phyloP scores from a whole-genome alignment of 345 rosid species.

The Balakata baccata region DNA sequence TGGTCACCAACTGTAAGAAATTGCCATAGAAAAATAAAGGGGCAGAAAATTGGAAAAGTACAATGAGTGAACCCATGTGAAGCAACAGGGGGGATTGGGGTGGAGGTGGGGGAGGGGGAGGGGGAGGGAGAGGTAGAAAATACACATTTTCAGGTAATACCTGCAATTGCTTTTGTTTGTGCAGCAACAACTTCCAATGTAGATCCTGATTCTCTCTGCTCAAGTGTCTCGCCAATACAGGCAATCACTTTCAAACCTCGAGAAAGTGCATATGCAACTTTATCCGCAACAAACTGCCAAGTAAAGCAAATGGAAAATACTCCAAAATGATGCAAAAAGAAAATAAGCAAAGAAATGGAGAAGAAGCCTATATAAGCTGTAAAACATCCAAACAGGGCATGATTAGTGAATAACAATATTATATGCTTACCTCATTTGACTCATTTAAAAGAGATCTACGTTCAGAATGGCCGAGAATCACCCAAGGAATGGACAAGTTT shows the following conservation, averaged over 20 bases:
- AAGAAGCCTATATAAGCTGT: background rate
- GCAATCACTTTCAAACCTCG: constrained; percentile 70
- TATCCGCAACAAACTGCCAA: constrained; percentile 65
- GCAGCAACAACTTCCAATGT: constrained; percentile 65
- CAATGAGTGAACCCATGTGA: background rate
- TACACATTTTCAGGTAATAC: constrained; percentile 27
- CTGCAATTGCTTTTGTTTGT: constrained; percentile 71
- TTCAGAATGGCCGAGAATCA: constrained; percentile 72
- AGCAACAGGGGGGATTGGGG: background rate
- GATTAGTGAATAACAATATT: background rate
- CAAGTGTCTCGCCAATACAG: constrained; percentile 72
- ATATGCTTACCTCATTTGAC: constrained; percentile 44
- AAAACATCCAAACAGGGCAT: background rate
- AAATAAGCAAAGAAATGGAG: background rate
- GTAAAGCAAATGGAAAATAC: background rate
- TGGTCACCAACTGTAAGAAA: background rate
- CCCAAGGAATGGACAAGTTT: constrained; percentile 60
- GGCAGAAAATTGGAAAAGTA: background rate
- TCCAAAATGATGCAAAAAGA: background rate
- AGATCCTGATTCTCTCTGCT: constrained; percentile 72
- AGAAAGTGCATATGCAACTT: constrained; percentile 60
- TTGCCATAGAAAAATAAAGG: background rate
- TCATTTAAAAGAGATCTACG: constrained; percentile 54
- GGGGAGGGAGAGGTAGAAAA: background rate
- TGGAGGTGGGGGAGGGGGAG: too few relatives aligned